Conservation (phyloP, 371 early-diverging fungal genomes). For the Circinella minor region DNA sequence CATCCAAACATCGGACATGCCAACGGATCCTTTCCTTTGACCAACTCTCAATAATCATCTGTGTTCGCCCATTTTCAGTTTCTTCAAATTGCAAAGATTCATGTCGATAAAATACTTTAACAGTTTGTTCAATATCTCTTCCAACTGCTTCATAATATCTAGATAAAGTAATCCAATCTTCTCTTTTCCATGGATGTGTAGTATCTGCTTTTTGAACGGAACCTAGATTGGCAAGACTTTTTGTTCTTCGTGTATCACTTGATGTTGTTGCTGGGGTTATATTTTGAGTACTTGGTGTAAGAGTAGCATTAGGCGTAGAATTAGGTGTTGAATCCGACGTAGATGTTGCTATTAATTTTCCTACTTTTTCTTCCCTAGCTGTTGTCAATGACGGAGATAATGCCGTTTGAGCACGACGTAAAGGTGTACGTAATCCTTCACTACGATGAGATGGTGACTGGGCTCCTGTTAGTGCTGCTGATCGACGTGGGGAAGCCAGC, state of each 20-base stretch:
- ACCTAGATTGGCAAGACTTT: conserved; percentile 1
- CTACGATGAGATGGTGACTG: background rate
- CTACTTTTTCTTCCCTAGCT: background rate
- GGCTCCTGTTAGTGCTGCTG: background rate
- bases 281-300: no score
- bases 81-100: conserved; percentile 1
- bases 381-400: background rate
- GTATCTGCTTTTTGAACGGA: conserved; percentile 1
- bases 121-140: conserved; percentile 2
- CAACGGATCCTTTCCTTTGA: background rate
- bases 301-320: no score
- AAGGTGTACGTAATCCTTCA: background rate
- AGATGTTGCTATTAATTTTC: background rate
- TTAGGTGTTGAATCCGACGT: background rate
- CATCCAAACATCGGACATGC: conserved; percentile 6
- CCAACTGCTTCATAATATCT: conserved; percentile 8
- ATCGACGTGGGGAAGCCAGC: background rate
- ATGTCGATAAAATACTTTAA: conserved; percentile 15
- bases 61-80: background rate
- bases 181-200: conserved; percentile 4
- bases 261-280: background rate
- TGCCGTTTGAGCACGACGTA: conserved; percentile 6
- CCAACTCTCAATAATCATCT: conserved; percentile 14
- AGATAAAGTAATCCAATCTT: conserved; percentile 8
- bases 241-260: background rate